phyloP scores from a whole-genome alignment of 176 grass and related monocot genomes.

The Triticum urartu region DNA sequence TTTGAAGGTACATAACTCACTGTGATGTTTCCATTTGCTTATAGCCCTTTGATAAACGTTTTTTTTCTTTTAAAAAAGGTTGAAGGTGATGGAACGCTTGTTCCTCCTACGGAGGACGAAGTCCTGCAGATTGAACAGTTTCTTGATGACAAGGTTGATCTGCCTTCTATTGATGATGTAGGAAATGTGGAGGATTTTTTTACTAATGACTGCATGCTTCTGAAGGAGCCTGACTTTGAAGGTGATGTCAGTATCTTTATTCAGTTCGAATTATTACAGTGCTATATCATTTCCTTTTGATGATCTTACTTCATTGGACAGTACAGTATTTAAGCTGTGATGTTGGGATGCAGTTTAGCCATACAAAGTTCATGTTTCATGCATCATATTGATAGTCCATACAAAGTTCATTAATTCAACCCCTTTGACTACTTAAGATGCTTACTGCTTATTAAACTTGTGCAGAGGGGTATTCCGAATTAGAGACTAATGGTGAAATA shows the following conservation, averaged over 20 bases:
- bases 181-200: slow-evolving; percentile 45
- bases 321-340: slow-evolving; percentile 7
- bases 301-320: slow-evolving; percentile 24
- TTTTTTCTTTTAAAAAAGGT: slow-evolving; percentile 47
- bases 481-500: slow-evolving; percentile 40
- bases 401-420: slow-evolving; percentile 23
- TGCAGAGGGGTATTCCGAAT: slow-evolving; percentile 43
- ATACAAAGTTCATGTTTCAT: slow-evolving; percentile 20
- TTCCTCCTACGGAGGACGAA: slow-evolving; percentile 94
- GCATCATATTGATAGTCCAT: neutral
- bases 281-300: slow-evolving; percentile 27
- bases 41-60: slow-evolving; percentile 4
- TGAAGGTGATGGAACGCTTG: slow-evolving; percentile 94
- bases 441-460: slow-evolving; percentile 18
- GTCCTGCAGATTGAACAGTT: slow-evolving; percentile 84
- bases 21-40: neutral
- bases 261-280: neutral
- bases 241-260: slow-evolving; percentile 37
- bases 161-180: slow-evolving; percentile 51
- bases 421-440: neutral
- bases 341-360: neutral
- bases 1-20: neutral
- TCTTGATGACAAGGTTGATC: slow-evolving; percentile 69
- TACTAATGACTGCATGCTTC: slow-evolving; percentile 45
- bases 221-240: slow-evolving; percentile 61